Conservation (phyloP, 148 eudicot species). For the Bassia scoparia region DNA sequence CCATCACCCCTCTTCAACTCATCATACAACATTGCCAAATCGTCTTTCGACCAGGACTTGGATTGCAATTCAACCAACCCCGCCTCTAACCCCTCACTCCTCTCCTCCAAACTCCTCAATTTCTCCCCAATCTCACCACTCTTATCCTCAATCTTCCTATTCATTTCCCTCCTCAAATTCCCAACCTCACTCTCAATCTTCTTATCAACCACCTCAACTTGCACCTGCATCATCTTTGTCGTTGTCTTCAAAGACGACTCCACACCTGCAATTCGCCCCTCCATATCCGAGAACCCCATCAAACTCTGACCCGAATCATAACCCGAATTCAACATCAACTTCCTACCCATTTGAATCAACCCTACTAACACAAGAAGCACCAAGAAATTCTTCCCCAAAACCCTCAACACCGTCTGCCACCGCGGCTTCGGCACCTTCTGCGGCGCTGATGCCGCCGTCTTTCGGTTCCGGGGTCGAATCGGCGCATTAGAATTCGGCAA, state of each 20-base stretch:
- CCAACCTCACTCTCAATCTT: slow-evolving; percentile 48
- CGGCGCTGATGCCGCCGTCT: slow-evolving; percentile 14
- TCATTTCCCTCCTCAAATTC: slow-evolving; percentile 45
- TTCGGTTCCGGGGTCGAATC: slow-evolving; percentile 33
- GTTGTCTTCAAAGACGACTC: slow-evolving; percentile 54
- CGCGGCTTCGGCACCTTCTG: slow-evolving; percentile 36
- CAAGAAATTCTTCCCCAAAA: slow-evolving; percentile 55
- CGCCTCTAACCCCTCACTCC: slow-evolving; percentile 39
- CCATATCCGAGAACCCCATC: slow-evolving; percentile 45
- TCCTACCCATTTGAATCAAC: slow-evolving; percentile 58
- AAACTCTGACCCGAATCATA: slow-evolving; percentile 12
- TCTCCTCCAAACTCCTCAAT: slow-evolving; percentile 37
- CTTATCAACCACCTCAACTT: slow-evolving; percentile 56
- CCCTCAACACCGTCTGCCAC: slow-evolving; percentile 59
- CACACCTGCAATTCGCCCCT: slow-evolving; percentile 55
- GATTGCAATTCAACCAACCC: slow-evolving; percentile 33
- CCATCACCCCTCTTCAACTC: slow-evolving; percentile 44
- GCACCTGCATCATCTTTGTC: slow-evolving; percentile 64
- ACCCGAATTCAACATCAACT: slow-evolving; percentile 31
- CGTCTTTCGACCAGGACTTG: slow-evolving; percentile 48
- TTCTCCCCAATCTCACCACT: slow-evolving; percentile 30
- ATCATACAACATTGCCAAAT: slow-evolving; percentile 44
- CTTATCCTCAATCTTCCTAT: slow-evolving; percentile 42
- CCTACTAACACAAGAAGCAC: slow-evolving; percentile 46
- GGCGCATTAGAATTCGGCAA: slow-evolving; percentile 23